Percentiles rank a stretch among this genome's conserved stretches.
These are phyloP conservation scores for Tuber melanosporum DNA, from an alignment of 495 filamentous ascomycete genomes.

Conservation along the genomic window DNA sequence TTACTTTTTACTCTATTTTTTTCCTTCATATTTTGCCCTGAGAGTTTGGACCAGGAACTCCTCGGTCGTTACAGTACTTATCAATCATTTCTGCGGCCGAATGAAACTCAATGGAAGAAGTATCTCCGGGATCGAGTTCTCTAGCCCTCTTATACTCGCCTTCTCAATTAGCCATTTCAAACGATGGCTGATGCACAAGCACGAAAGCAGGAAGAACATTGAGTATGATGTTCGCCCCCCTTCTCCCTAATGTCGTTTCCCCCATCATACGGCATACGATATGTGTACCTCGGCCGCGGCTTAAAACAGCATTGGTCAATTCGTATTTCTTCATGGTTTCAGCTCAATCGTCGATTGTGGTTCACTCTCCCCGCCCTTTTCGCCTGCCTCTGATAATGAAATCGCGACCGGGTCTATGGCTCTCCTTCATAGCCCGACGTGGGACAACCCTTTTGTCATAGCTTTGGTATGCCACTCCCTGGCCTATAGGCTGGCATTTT, in stretches of 20 bases:
- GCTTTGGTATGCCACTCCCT: not conserved
- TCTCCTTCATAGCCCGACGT: not conserved
- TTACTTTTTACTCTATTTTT: not conserved
- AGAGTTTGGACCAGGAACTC: not conserved
- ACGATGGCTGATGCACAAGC: conserved; percentile 1
- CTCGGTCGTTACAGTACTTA: not conserved
- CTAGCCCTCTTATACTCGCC: not conserved
- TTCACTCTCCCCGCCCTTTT: not conserved
- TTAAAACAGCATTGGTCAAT: not conserved
- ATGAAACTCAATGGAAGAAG: not conserved
- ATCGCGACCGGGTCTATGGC: not conserved
- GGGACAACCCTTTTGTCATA: not conserved
- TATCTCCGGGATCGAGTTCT: not conserved
- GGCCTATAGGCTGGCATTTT: not conserved
- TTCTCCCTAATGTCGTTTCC: not conserved
- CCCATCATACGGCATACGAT: not conserved
- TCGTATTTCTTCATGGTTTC: not conserved
- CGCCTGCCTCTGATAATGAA: not conserved
- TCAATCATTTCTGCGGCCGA: not conserved
- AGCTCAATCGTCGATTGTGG: not conserved
- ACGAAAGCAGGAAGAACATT: not conserved
- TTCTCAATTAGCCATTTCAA: not conserved
- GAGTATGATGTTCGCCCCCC: not conserved
- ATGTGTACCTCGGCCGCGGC: not conserved
- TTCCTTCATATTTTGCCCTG: not conserved